phyloP scores from a whole-genome alignment of 345 rosid genomes.

The Sonneratia caseolaris region DNA sequence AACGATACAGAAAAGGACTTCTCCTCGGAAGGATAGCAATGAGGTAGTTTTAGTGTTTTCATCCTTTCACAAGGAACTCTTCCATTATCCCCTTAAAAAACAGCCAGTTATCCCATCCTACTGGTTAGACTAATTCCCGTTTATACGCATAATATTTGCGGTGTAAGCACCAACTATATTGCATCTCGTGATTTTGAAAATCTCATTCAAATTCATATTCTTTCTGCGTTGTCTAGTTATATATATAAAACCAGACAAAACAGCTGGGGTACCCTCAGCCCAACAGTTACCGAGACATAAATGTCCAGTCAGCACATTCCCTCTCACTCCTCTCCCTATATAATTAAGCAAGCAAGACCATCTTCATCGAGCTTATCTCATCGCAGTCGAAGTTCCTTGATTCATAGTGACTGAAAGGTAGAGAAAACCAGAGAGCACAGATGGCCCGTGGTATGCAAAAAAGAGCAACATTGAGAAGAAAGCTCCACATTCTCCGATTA shows the following conservation, averaged over 20 bases:
- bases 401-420: background rate
- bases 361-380: constrained; percentile 2
- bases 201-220: background rate
- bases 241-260: background rate
- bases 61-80: too few species aligned
- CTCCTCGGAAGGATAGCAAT: too few species aligned
- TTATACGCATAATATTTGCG: too few species aligned
- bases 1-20: too few species aligned
- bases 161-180: too few species aligned
- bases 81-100: too few species aligned
- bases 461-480: constrained; percentile 13
- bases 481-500: constrained; percentile 37
- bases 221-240: background rate
- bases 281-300: background rate
- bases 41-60: too few species aligned
- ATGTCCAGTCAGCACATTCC: background rate
- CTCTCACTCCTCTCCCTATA: background rate
- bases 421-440: background rate
- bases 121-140: too few species aligned
- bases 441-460: background rate
- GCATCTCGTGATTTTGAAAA: background rate
- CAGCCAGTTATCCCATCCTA: too few species aligned
- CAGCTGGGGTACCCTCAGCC: background rate
- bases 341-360: background rate
- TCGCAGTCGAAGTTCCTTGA: background rate